Base-by-base conservation (phyloP, 2,329 filamentous ascomycete genomes). In the Ceratocystis destructans region DNA sequence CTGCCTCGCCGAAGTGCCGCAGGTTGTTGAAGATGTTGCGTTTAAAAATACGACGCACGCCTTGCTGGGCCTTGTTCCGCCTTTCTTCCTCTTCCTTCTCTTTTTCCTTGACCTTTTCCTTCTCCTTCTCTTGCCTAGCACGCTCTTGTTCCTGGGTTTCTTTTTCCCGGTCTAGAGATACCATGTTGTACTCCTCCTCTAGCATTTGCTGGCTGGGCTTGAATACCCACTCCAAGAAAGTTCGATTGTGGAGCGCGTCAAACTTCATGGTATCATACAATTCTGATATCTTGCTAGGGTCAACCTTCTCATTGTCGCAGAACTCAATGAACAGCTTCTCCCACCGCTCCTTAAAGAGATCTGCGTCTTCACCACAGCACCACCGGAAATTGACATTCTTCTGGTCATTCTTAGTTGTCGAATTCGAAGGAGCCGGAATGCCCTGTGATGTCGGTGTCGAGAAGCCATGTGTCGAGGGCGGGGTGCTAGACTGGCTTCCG, bases 251-350 rank as follows among this genome's bases (percentile, higher is more conserved):
- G 15, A 99, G 80, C 0, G 94, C 94, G 74, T 99, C 94, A 70
- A 97, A 99, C 76, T 99, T 99, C 94, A 99, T 97, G 22, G 93
- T 97, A 75, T 99, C 94, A 75, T 99, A 99, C 2, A 99, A 82
- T 77, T 99, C 94, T 4, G 91, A 96, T 69, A 99, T 93, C 78
- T 99, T 99, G 80, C 92, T 96, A 20, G 95, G 95, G 75, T 99
- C 94, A 20, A 97, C 91, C 78, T 99, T 99, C 72, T 99, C 94
- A 1, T 89, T 88, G 74, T 99, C 95, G 70, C 89, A 94, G 72
- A 99, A 99, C 73, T 99, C 94, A 61, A 87, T 85, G 76, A 99
- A 99, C 1, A 99, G 82, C 78, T 99, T 99, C 77, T 97, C 94
- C 94, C 94, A 99, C 37, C 94, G 85, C 75, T 99, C 94, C 70